Base-by-base conservation (phyloP, 2,329 filamentous ascomycete genomes). In the Clonostachys rhizophaga region DNA sequence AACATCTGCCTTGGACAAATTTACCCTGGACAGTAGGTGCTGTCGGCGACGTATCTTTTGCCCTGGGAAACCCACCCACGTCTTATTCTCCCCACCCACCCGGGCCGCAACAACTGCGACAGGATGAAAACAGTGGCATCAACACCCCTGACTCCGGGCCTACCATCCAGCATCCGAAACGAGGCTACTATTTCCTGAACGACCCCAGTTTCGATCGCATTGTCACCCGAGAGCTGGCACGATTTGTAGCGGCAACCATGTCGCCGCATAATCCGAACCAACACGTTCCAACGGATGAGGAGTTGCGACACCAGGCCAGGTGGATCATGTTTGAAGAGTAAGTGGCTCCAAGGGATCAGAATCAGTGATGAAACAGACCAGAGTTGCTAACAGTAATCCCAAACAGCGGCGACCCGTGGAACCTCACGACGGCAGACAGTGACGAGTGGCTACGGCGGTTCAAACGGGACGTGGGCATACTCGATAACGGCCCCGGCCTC, bases 351-450 rank as follows among this genome's bases (percentile, higher is more conserved):
- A 8, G n/a, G 6, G 3, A 24, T 40, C 24, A 20, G 5, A 7
- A 10, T 42, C 6, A 20, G 18, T 34, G 20, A 20, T 20, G 16
- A 9, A 8, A 5, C 11, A 41, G 6, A 24, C 9, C 41, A 47
- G 46, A 16, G 17, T n/a, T 39, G 36, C 36, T 39, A 18, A 39
- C 17, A 18, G n/a, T 4, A 18, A 18, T 14, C 14, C 13, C n/a
- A 13, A 1, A 2, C 44, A 78, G 75, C 46, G 78, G 80, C 45
- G 78, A 81, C 51, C 75, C 75, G 4, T 79, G 76, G 72, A 81
- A 81, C 53, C 73, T 77, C 52, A 81, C 78, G 0, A 70, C 75
- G 0, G 78, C 78, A 5, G 78, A 81, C 52, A 79, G 80, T 47
- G 67, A 65, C 1, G 76, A 81, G 54, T 81, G 78, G 78, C 60